A percentile compares a stretch with the other conserved stretches of the same genome.
Evolutionary conservation across 1,284 basidiomycete genomes (phyloP).

Genomic region (Boletus sp.): DNA sequence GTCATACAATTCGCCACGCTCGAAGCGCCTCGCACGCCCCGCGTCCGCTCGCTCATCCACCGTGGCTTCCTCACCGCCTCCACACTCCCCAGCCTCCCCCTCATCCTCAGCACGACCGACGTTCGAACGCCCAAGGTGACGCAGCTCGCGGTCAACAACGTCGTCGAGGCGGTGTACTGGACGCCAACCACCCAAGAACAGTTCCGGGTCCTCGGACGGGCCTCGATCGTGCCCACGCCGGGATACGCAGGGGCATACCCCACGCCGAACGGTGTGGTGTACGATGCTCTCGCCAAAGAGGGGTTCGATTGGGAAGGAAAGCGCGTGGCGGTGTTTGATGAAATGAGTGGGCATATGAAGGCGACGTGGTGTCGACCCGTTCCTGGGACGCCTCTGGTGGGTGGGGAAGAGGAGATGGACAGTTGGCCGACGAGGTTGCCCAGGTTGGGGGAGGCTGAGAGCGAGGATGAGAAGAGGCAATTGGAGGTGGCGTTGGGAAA

Average conservation of each 20-base stretch:
- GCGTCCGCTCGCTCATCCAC: slow-evolving; percentile 63
- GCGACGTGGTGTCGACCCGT: slow-evolving; percentile 66
- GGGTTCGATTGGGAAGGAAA: slow-evolving; percentile 66
- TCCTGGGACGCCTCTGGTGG: slow-evolving; percentile 54
- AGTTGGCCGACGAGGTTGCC: slow-evolving; percentile 56
- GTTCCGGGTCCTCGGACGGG: slow-evolving; percentile 57
- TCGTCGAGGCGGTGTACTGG: slow-evolving; percentile 64
- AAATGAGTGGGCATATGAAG: slow-evolving; percentile 59
- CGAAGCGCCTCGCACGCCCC: slow-evolving; percentile 48
- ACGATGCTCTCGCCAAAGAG: slow-evolving; percentile 43
- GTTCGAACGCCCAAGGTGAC: slow-evolving; percentile 61
- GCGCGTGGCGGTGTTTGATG: slow-evolving; percentile 55
- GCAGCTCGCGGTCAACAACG: slow-evolving; percentile 48
- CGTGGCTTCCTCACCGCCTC: slow-evolving; percentile 54
- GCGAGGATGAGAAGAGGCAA: slow-evolving; percentile 46
- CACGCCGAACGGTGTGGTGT: slow-evolving; percentile 31
- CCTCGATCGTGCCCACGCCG: slow-evolving; percentile 50
- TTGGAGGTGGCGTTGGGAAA: slow-evolving; percentile 58
- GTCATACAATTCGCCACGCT: slow-evolving; percentile 66
- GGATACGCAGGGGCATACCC: slow-evolving; percentile 30
- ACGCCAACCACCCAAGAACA: slow-evolving; percentile 58
- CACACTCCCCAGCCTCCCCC: slow-evolving; percentile 46
- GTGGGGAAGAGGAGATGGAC: slow-evolving; percentile 55
- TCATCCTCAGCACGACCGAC: slow-evolving; percentile 64
- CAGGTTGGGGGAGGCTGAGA: slow-evolving; percentile 46